Evolutionary conservation across 1,284 basidiomycete genomes (phyloP).

Genomic region (Rhodotorula glutinis): DNA sequence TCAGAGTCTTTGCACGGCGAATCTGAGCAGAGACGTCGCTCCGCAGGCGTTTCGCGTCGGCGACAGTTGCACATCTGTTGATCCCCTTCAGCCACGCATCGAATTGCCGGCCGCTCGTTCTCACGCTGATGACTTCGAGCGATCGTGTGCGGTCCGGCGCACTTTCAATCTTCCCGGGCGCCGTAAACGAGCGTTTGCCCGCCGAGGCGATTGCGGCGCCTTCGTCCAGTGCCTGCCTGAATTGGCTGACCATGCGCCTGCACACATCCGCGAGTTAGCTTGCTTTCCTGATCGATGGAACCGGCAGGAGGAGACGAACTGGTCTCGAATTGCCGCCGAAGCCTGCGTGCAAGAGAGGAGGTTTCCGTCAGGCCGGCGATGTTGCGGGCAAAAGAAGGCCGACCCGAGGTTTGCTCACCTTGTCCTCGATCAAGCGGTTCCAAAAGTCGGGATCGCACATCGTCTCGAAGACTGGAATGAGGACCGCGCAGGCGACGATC

Average conservation of each 20-base stretch:
- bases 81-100: constrained; percentile 86
- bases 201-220: constrained; percentile 4
- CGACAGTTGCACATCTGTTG: constrained; percentile 69
- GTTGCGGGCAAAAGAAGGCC: too few relatives aligned
- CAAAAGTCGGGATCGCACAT: constrained; percentile 92
- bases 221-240: constrained; percentile 53
- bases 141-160: background rate
- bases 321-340: constrained; percentile 82
- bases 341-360: constrained; percentile 55
- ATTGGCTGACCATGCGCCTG: constrained; percentile 53
- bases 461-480: constrained; percentile 87
- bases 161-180: background rate
- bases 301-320: constrained; percentile 55
- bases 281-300: background rate
- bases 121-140: constrained; percentile 41
- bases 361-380: background rate
- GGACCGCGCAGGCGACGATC: constrained; percentile 72
- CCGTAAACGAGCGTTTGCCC: background rate
- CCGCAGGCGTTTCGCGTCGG: constrained; percentile 83
- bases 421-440: constrained; percentile 86
- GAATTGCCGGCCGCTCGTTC: constrained; percentile 63
- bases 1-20: constrained; percentile 65
- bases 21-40: constrained; percentile 87
- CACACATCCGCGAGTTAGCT: background rate
- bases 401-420: constrained; percentile 55